A percentile compares a stretch with the other conserved stretches of the same genome.
Evolutionary conservation across 2,329 filamentous ascomycete species (phyloP).

Genomic region (Fusarium sp.): DNA sequence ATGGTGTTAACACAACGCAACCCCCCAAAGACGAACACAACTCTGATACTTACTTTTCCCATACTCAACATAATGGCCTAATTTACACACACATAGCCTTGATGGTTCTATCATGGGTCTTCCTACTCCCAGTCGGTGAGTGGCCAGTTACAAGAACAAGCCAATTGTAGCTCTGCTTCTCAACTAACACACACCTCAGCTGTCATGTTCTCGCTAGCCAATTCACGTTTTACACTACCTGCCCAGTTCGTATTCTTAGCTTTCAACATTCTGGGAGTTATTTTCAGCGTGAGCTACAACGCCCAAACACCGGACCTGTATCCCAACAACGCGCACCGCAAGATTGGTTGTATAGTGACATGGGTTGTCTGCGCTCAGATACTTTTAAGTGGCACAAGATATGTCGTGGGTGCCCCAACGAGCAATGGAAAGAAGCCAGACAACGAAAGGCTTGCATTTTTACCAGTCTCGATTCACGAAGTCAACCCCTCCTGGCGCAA

Average conservation of each 20-base stretch:
- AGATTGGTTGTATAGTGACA: conserved; percentile 86
- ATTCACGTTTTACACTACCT: conserved; percentile 78
- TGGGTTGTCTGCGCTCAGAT: conserved; percentile 79
- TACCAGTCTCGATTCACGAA: conserved; percentile 68
- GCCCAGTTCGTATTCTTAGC: conserved; percentile 77
- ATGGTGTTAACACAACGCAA: conserved; percentile 33
- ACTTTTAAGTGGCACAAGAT: conserved; percentile 74
- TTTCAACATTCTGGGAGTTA: conserved; percentile 72
- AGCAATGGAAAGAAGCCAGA: neutral
- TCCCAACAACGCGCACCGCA: conserved; percentile 87
- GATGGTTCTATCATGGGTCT: conserved; percentile 79
- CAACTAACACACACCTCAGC: conserved; percentile 61
- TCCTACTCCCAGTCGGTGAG: conserved; percentile 79
- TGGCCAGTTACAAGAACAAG: conserved; percentile 25
- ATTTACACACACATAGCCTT: conserved; percentile 79
- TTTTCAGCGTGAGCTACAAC: conserved; percentile 80
- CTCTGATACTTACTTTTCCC: conserved; percentile 70
- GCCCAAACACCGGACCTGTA: conserved; percentile 87
- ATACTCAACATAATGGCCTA: conserved; percentile 64
- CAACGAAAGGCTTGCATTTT: conserved; percentile 62
- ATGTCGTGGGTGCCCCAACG: conserved; percentile 59
- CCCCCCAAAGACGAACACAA: conserved; percentile 51
- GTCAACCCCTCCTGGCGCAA: conserved; percentile 49
- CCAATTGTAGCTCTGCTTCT: neutral
- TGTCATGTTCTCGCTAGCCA: conserved; percentile 87